A percentile compares a stretch with the other conserved stretches of the same genome.
Conservation (phyloP, 164 flowering plant genomes). For the Euptelea pleiosperma region DNA sequence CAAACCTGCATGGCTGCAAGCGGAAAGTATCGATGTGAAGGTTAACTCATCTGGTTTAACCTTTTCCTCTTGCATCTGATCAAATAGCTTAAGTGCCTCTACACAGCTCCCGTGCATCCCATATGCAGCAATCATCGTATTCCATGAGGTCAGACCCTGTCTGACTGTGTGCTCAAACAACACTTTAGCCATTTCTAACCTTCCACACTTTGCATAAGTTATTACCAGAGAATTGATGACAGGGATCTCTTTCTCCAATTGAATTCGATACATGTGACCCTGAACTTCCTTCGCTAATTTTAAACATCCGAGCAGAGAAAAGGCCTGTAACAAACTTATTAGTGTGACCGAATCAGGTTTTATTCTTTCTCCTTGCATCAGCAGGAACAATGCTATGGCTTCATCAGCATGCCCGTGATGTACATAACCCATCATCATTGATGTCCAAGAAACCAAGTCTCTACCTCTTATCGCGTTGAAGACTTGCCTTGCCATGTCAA, state of each 20-base stretch:
- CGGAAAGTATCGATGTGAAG: slow-evolving; percentile 45
- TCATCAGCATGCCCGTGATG: slow-evolving; percentile 35
- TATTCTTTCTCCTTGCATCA: slow-evolving; percentile 32
- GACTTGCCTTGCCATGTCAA: slow-evolving; percentile 35
- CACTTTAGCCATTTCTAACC: slow-evolving; percentile 24
- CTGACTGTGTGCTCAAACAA: slow-evolving; percentile 31
- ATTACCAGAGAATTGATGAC: slow-evolving; percentile 44
- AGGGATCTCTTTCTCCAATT: slow-evolving; percentile 25
- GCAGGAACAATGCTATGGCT: slow-evolving; percentile 35
- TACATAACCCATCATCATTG: slow-evolving; percentile 52
- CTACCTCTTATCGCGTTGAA: slow-evolving; percentile 34
- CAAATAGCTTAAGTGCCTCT: slow-evolving; percentile 33
- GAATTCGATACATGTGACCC: slow-evolving; percentile 28
- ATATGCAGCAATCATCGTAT: slow-evolving; percentile 45
- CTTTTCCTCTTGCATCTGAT: slow-evolving; percentile 31
- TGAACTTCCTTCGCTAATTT: slow-evolving; percentile 45
- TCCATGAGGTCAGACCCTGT: slow-evolving; percentile 35
- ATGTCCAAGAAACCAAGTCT: slow-evolving; percentile 60
- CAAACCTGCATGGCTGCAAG: slow-evolving; percentile 63
- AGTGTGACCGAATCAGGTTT: slow-evolving; percentile 38
- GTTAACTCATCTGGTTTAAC: slow-evolving; percentile 40
- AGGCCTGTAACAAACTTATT: slow-evolving; percentile 44
- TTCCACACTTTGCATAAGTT: slow-evolving; percentile 56
- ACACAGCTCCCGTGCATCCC: slow-evolving; percentile 44
- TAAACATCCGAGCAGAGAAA: slow-evolving; percentile 37